A percentile compares a stretch with the other conserved stretches of the same genome.
Evolutionary conservation across 768 basidiomycete species (phyloP).

Genomic region (Trametes cubensis): DNA sequence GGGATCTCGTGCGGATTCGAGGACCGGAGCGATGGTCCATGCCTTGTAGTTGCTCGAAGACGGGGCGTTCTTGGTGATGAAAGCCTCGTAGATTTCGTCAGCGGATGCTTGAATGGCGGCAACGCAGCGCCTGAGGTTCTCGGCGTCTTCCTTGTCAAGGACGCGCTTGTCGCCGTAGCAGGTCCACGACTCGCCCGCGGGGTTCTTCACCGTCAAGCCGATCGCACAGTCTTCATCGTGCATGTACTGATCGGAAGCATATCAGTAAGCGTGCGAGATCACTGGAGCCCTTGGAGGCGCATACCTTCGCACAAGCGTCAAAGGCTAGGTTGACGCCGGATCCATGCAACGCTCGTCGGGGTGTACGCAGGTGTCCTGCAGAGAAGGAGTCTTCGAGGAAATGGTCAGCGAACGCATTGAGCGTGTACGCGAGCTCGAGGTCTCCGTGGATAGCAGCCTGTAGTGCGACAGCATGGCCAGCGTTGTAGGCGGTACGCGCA

Average conservation of each 20-base stretch:
- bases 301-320: constrained; percentile 14
- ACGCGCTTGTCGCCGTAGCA: constrained; percentile 20
- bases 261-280: too few relatives aligned
- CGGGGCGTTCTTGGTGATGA: not conserved
- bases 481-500: constrained; percentile 14
- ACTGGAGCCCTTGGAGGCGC: too few relatives aligned
- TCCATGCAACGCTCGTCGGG: constrained; percentile 1
- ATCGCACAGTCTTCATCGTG: constrained; percentile 27
- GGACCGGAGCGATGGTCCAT: constrained; percentile 19
- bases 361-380: constrained; percentile 10
- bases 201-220: constrained; percentile 20
- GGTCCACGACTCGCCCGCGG: constrained; percentile 10
- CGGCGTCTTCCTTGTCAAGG: constrained; percentile 8
- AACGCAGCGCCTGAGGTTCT: constrained; percentile 20
- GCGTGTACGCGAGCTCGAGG: constrained; percentile 10
- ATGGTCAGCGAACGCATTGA: constrained; percentile 18
- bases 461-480: constrained; percentile 1
- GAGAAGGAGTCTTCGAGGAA: constrained; percentile 16
- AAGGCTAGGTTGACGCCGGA: too few relatives aligned
- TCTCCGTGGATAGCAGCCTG: not conserved
- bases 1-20: constrained; percentile 13
- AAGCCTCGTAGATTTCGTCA: constrained; percentile 23
- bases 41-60: constrained; percentile 11
- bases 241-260: constrained; percentile 15
- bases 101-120: constrained; percentile 23